A percentile compares a stretch with the other conserved stretches of the same genome.
These are phyloP conservation scores for Rheum nobile DNA, from an alignment of 148 eudicot species.

Conservation along the genomic window DNA sequence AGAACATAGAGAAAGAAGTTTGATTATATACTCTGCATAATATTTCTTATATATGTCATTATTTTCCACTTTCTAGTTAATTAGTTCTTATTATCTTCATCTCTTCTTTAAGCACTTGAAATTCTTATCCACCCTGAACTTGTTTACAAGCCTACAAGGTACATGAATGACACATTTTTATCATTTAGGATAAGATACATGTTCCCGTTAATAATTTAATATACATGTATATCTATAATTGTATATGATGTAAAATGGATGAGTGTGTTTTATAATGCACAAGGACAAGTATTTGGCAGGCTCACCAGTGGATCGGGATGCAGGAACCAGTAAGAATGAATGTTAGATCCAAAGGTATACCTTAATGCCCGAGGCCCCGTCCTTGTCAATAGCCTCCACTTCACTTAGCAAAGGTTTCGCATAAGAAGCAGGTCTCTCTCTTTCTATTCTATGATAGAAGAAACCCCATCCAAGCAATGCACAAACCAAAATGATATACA, in stretches of 20 bases:
- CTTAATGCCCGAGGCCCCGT: slow-evolving; percentile 16
- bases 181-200: neutral
- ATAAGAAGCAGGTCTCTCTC: slow-evolving; percentile 30
- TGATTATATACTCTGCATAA: too few relatives aligned
- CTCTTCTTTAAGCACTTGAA: neutral
- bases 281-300: neutral
- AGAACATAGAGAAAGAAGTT: too few relatives aligned
- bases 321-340: neutral
- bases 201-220: neutral
- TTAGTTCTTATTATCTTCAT: neutral
- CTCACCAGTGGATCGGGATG: neutral
- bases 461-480: slow-evolving; percentile 57
- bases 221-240: neutral
- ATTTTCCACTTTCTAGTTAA: neutral
- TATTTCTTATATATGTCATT: neutral
- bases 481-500: slow-evolving; percentile 41
- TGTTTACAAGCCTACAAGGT: neutral
- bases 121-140: neutral
- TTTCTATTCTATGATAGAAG: slow-evolving; percentile 24
- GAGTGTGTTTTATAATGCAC: neutral
- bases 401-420: slow-evolving; percentile 31
- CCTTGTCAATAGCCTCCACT: slow-evolving; percentile 18
- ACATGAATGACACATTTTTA: neutral
- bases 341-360: slow-evolving; percentile 5
- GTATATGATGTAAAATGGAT: neutral